A percentile compares a stretch with the other conserved stretches of the same genome.
Evolutionary conservation across 768 basidiomycete species (phyloP).

Genomic region (Jaapia argillacea): DNA sequence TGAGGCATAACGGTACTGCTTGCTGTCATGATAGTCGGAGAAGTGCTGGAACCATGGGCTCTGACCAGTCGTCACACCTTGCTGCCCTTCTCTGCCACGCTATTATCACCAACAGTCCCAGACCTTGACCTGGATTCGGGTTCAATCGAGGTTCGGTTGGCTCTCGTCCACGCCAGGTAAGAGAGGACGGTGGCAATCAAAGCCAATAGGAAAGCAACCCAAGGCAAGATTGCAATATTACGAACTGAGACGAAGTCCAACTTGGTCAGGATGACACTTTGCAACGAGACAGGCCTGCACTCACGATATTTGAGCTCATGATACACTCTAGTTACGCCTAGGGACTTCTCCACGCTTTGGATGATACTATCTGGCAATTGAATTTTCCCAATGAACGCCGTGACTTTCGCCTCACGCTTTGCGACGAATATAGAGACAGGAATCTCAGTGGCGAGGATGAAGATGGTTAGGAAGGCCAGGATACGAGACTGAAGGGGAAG

Average conservation of each 20-base stretch:
- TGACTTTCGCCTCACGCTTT: conserved; percentile 32
- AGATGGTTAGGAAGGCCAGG: conserved; percentile 31
- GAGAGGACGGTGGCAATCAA: conserved; percentile 25
- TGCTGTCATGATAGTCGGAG: no score
- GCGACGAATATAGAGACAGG: conserved; percentile 36
- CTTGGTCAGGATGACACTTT: background rate
- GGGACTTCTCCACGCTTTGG: conserved; percentile 21
- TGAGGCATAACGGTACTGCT: no score
- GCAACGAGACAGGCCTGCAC: conserved; percentile 13
- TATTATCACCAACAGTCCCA: no score
- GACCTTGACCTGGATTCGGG: no score
- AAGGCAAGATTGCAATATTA: conserved; percentile 39
- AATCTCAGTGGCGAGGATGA: conserved; percentile 41
- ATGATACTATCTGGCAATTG: conserved; percentile 27
- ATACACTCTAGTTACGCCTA: conserved; percentile 34
- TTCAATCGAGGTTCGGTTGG: no score
- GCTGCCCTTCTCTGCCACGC: no score
- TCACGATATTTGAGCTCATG: conserved; percentile 36
- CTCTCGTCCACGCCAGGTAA: conserved; percentile 23
- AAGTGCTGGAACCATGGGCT: no score
- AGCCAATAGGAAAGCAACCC: conserved; percentile 37
- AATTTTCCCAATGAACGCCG: conserved; percentile 27
- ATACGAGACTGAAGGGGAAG: conserved; percentile 25
- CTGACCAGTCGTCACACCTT: no score
- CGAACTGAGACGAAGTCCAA: conserved; percentile 24